Conservation (phyloP, 345 rosid species). For the Moricandia arvensis region DNA sequence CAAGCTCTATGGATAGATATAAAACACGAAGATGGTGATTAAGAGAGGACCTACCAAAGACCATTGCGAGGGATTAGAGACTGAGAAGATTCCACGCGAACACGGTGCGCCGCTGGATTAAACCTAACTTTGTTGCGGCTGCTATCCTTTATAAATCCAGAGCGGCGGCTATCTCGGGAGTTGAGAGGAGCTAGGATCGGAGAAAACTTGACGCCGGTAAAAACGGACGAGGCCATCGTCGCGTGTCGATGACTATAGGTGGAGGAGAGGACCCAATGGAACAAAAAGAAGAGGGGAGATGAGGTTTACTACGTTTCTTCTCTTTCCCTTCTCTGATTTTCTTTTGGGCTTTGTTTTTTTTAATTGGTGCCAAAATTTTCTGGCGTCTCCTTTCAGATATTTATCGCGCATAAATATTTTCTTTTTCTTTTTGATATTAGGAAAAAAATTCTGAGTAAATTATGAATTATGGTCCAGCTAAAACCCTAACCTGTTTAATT, state of each 20-base stretch:
- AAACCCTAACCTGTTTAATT: background rate
- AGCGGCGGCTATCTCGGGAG: constrained; percentile 30
- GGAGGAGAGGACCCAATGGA: background rate
- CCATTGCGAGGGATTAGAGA: constrained; percentile 15
- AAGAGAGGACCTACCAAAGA: constrained; percentile 28
- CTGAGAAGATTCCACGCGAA: constrained; percentile 34
- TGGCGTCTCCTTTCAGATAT: background rate
- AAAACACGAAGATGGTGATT: background rate
- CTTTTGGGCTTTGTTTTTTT: background rate
- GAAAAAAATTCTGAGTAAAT: background rate
- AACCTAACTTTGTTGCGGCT: constrained; percentile 37
- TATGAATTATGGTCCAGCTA: background rate
- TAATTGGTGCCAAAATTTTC: background rate
- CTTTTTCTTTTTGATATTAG: background rate
- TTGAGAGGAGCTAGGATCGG: constrained; percentile 31
- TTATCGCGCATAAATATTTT: background rate
- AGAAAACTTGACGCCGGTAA: constrained; percentile 34
- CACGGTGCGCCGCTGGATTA: constrained; percentile 25
- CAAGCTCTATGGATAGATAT: background rate
- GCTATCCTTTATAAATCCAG: constrained; percentile 14
- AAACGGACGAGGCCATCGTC: constrained; percentile 46
- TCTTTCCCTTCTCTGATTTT: background rate
- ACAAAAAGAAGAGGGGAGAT: background rate
- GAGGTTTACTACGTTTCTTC: constrained; percentile 22
- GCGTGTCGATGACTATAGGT: constrained; percentile 3